phyloP scores from a whole-genome alignment of 768 basidiomycete genomes.

The Mrakia blollopis region DNA sequence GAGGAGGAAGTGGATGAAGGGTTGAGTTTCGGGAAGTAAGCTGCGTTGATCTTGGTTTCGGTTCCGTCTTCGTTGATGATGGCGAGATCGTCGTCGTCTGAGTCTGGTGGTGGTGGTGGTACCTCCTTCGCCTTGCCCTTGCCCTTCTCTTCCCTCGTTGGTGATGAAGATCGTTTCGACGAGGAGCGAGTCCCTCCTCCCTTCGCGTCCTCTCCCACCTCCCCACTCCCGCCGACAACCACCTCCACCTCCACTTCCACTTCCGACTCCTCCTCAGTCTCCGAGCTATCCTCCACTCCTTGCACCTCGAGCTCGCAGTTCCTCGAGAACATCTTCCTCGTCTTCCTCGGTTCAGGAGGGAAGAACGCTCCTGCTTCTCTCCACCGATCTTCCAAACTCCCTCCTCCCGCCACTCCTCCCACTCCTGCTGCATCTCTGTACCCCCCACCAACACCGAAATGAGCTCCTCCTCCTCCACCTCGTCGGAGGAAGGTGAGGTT shows the following conservation, averaged over 20 bases:
- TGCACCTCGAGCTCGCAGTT: slow-evolving; percentile 14
- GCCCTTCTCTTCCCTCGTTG: neutral
- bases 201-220: neutral
- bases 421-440: neutral
- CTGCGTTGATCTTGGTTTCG: no score
- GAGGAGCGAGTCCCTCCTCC: neutral
- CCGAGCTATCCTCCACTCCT: neutral
- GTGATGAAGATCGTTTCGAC: neutral
- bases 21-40: no score
- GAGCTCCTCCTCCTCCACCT: neutral
- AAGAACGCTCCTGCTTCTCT: neutral
- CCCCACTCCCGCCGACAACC: neutral
- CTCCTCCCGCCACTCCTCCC: neutral
- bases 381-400: neutral
- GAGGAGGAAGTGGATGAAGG: no score
- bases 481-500: neutral
- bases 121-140: neutral
- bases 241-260: neutral
- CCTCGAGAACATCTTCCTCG: neutral
- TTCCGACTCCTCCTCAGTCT: neutral
- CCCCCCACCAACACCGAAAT: neutral
- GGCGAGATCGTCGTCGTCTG: neutral
- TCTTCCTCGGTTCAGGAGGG: neutral
- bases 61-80: neutral
- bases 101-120: no score